Base-by-base conservation (phyloP, 2,329 filamentous ascomycete species). In the Neodidymelliopsis sp. region DNA sequence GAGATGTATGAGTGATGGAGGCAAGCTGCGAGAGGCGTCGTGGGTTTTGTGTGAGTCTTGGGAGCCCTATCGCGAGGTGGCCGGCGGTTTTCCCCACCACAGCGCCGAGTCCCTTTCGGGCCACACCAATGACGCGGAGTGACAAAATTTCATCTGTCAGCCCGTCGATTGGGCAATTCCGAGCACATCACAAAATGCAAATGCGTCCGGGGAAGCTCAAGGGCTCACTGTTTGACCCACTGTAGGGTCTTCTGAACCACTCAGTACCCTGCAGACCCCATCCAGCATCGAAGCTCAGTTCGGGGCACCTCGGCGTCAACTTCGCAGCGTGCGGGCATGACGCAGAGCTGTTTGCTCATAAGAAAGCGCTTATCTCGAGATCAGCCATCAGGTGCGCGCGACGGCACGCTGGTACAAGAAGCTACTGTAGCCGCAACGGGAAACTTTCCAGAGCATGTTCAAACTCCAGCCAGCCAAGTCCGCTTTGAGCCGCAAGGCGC, bases 21-120 rank as follows among this genome's bases (percentile, higher is more conserved):
- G 22, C 29, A 44, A 23, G 35, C 27, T 35, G 42, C 22, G 34
- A 39, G 37, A 33, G 37, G 35, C 41, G 37, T 30, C 25, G 41
- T 49, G 50, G 52, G 38, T 53, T 57, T 53, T 57, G 54, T 44
- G 46, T 55, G 53, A 52, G 56, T 48, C 41, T 43, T 50, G 47
- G 35, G 53, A 40, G 53, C 55, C 31, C 49, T 57, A 49, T 54
- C 46, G 41, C 40, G 35, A 46, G 15, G 40, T 47, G 49, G 38
- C 43, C 47, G 47, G 30, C 47, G 47, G 20, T 45, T 12, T 35
- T 44, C 47, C 46, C 47, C 47, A 39, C 47, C 30, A 22, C 6
- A 2, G 11, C 12, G 36, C 36, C 37, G n/a, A 50, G 13, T 33
- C 39, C 29, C 12, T 29, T 41, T 44, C 33, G 30, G 36, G 24